Evolutionary conservation across 768 basidiomycete species (phyloP).

Genomic region (Dioszegia aurantiaca): DNA sequence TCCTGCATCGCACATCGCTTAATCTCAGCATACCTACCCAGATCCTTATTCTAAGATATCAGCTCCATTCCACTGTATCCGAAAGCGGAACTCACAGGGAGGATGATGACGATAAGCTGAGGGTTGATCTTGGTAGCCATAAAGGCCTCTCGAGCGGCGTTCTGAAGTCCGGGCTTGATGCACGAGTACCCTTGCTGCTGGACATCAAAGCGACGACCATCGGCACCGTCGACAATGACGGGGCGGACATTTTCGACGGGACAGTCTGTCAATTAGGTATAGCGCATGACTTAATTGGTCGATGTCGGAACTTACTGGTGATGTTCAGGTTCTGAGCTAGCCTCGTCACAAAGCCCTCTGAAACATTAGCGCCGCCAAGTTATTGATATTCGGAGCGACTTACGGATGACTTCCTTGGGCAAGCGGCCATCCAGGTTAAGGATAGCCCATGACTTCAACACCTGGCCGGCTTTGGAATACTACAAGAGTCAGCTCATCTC

Average conservation of each 20-base stretch:
- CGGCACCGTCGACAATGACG: background rate
- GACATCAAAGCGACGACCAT: conserved; percentile 1
- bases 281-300: too few relatives aligned
- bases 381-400: background rate
- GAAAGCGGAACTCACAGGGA: conserved; percentile 30
- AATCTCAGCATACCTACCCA: conserved; percentile 34
- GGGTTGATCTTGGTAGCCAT: conserved; percentile 29
- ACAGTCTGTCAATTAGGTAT: conserved; percentile 4
- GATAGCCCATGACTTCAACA: conserved; percentile 38
- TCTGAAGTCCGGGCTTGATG: conserved; percentile 12
- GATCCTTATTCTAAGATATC: conserved; percentile 30
- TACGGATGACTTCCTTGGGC: conserved; percentile 10
- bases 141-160: conserved; percentile 31
- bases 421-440: conserved; percentile 13
- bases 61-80: background rate
- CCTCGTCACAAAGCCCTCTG: conserved; percentile 3
- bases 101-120: conserved; percentile 44
- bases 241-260: conserved; percentile 9
- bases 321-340: conserved; percentile 6
- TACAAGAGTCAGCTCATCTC: background rate
- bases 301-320: conserved; percentile 8
- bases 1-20: conserved; percentile 22
- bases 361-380: background rate
- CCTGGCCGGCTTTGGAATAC: conserved; percentile 19
- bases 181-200: conserved; percentile 9